These are phyloP conservation scores for Claviceps sp. DNA, from an alignment of 2,329 filamentous ascomycete species.

Conservation along the genomic window DNA sequence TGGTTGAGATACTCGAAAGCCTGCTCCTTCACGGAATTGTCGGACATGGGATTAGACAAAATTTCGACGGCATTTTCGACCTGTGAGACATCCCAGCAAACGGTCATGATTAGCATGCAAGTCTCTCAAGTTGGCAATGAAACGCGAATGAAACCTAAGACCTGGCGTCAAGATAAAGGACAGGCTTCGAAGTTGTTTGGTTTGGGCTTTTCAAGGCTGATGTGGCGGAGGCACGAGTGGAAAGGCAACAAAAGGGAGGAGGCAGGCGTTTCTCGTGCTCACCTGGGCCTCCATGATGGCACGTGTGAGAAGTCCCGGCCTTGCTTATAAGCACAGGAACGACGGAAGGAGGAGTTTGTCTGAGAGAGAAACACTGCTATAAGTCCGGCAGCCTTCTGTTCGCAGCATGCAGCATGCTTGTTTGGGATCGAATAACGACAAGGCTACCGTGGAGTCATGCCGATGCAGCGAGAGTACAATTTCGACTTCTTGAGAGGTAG, in stretches of 20 bases:
- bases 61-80: conserved; percentile 93
- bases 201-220: too few species aligned
- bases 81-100: conserved; percentile 30
- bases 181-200: neutral
- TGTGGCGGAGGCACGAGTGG: too few species aligned
- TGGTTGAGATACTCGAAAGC: conserved; percentile 71
- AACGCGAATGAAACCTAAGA: neutral
- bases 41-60: conserved; percentile 69
- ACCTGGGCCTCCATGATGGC: conserved; percentile 35
- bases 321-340: conserved; percentile 6
- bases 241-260: neutral
- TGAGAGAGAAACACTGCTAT: conserved; percentile 26
- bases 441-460: conserved; percentile 30
- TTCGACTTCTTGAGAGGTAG: neutral
- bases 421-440: conserved; percentile 16
- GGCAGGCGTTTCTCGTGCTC: conserved; percentile 12
- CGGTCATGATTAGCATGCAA: conserved; percentile 1
- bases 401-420: conserved; percentile 30
- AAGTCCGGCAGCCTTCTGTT: conserved; percentile 27
- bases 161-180: neutral
- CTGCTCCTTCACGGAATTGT: conserved; percentile 63
- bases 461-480: conserved; percentile 12
- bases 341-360: conserved; percentile 3
- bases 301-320: neutral
- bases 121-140: neutral